A percentile compares a stretch with the other conserved stretches of the same genome.
Evolutionary conservation across 139 green algal species (phyloP).

Genomic region (Pseudopediastrum boryanum): DNA sequence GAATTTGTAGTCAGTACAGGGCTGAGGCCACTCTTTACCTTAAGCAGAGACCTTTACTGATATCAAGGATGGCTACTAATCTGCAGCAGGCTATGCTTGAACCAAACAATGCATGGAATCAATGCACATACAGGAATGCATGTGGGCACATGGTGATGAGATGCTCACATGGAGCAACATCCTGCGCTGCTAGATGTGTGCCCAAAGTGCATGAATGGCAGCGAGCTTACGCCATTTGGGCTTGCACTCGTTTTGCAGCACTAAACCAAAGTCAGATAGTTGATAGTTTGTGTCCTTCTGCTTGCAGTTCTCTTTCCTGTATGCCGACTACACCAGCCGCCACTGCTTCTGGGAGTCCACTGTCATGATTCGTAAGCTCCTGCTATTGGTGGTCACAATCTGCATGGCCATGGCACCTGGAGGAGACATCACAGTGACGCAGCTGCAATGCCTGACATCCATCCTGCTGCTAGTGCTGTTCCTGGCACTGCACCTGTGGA

Average conservation of each 20-base stretch:
- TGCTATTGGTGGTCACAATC: constrained; percentile 4
- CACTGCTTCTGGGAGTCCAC: constrained; percentile 17
- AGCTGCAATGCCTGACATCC: not conserved
- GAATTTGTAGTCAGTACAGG: no score
- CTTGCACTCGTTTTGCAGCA: no score
- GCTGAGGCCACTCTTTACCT: no score
- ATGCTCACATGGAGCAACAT: not conserved
- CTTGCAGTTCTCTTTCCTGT: constrained; percentile 18
- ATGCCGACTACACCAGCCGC: not conserved
- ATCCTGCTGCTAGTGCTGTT: not conserved
- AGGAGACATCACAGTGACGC: not conserved
- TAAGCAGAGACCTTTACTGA: no score
- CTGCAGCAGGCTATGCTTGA: no score
- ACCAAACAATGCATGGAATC: no score
- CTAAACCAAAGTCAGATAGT: no score
- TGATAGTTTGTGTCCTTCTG: not conserved
- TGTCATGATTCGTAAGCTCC: not conserved
- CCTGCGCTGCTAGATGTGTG: constrained; percentile 2
- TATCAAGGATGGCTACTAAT: no score
- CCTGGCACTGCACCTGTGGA: not conserved
- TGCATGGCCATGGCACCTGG: not conserved
- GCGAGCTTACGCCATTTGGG: no score
- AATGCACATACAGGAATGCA: not conserved
- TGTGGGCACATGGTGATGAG: not conserved
- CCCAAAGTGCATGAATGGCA: no score